phyloP scores from a whole-genome alignment of 1,139 yeast genomes.

The Hansenula anomala region DNA sequence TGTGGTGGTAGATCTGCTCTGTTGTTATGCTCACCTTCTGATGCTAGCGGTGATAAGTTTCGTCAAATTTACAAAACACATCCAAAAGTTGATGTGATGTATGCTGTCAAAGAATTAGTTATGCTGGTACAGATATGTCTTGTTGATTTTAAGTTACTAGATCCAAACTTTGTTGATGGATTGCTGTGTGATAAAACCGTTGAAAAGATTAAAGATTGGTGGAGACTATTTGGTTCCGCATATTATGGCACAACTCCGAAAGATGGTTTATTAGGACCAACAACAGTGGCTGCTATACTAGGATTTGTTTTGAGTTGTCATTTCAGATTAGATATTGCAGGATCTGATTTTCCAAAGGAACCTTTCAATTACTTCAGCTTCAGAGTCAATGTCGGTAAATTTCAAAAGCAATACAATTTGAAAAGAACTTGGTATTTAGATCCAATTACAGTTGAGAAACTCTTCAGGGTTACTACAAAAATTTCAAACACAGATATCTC shows the following conservation, averaged over 20 bases:
- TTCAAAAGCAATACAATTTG: slow-evolving; percentile 65
- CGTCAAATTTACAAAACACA: slow-evolving; percentile 65
- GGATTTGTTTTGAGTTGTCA: slow-evolving; percentile 68
- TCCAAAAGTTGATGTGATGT: slow-evolving; percentile 34
- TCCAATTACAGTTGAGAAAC: slow-evolving; percentile 53
- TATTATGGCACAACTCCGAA: slow-evolving; percentile 42
- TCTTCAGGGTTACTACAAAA: slow-evolving; percentile 57
- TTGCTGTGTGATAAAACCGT: slow-evolving; percentile 74
- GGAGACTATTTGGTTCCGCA: slow-evolving; percentile 69
- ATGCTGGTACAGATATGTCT: slow-evolving; percentile 70
- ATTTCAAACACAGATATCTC: slow-evolving; percentile 46
- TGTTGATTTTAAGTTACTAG: slow-evolving; percentile 71
- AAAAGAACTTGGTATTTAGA: slow-evolving; percentile 58
- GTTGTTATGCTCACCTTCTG: slow-evolving; percentile 62
- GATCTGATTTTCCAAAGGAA: slow-evolving; percentile 80
- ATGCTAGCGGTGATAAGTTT: slow-evolving; percentile 80
- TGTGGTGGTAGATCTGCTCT: slow-evolving; percentile 86
- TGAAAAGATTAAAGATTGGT: slow-evolving; percentile 72
- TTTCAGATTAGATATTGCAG: slow-evolving; percentile 64
- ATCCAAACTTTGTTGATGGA: slow-evolving; percentile 75
- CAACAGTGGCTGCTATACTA: slow-evolving; percentile 45
- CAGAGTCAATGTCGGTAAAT: slow-evolving; percentile 55
- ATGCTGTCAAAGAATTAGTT: slow-evolving; percentile 73
- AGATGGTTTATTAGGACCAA: slow-evolving; percentile 55
- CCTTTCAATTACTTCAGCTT: slow-evolving; percentile 73